Base-by-base conservation (phyloP, 1,284 basidiomycete genomes). In the Malassezia pachydermatis region DNA sequence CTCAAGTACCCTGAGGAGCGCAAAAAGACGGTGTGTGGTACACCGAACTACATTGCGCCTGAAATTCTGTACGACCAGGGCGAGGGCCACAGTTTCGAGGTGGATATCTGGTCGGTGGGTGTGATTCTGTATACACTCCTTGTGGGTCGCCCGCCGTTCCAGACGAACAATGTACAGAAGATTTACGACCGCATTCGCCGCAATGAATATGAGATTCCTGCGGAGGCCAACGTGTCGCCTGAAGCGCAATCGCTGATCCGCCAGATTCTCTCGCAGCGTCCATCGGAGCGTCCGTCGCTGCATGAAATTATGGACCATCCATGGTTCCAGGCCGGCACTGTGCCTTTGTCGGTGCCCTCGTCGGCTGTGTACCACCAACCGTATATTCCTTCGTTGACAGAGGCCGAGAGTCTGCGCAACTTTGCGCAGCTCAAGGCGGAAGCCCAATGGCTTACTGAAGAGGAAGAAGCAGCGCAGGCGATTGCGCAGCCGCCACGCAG, bases 1-100 rank as follows among this genome's bases (percentile, higher is more conserved):
- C 92, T 98, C 46, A 90, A 96, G 74, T 89, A 83, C 70, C 86
- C 86, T 9, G 90, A 90, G 1, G 94, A 98, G 73, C 76, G 92
- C 60, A 95, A 96, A 78, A 95, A 94, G 80, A 98, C 92, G 0
- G 92, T 96, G 41, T 96, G 92, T 64, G 94, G 92, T 5, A 98
- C 92, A 1, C 94, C 92, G 1, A 96, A 98, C 72, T 96, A 98
- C 73, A 96, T 98, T 60, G 94, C 94, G 0, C 94, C 92, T 0
- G 92, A 98, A 72, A 89, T 98, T 27, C 76, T 98, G 53, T 96
- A 95, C 72, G 89, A 95, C 72, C 87, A 85, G 35, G 86, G 83
- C 22, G 90, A 89, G 60, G 89, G 92, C 0, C 92, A 98, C 74
- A 89, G 86, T 70, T 98, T 95, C 66, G 92, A 96, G 74, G 92